Conservation (phyloP, 495 filamentous ascomycete species). For the Viridothelium virens region DNA sequence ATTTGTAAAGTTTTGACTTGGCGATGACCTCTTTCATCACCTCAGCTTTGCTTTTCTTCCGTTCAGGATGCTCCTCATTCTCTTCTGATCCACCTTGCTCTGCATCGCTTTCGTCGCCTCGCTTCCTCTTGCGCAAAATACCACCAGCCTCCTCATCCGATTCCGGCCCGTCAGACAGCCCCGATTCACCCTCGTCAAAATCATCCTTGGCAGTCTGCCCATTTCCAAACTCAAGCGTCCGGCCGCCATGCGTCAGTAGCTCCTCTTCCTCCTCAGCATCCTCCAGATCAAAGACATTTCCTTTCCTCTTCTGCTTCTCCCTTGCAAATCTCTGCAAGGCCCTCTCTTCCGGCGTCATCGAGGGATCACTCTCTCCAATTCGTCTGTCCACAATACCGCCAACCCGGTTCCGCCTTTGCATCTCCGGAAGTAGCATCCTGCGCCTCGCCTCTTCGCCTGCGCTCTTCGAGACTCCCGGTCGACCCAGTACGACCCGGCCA, state of each 20-base stretch:
- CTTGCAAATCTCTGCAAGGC: constrained; percentile 82
- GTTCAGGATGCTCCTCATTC: constrained; percentile 49
- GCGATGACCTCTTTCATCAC: constrained; percentile 96
- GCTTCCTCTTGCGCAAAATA: constrained; percentile 1
- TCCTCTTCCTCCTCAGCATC: constrained; percentile 59
- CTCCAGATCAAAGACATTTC: constrained; percentile 81
- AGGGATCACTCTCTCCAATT: constrained; percentile 92
- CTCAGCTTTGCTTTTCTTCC: constrained; percentile 88
- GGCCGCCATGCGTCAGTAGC: constrained; percentile 76
- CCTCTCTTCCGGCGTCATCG: constrained; percentile 88
- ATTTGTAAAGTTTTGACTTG: constrained; percentile 92
- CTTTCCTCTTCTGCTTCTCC: constrained; percentile 66
- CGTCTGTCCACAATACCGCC: constrained; percentile 88
- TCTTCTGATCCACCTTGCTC: constrained; percentile 37
- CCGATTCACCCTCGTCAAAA: constrained; percentile 55
- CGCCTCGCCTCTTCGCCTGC: constrained; percentile 79
- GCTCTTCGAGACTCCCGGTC: constrained; percentile 78
- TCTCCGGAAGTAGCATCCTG: constrained; percentile 73
- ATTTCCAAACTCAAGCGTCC: constrained; percentile 54
- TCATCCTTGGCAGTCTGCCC: constrained; percentile 55
- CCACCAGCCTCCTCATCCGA: constrained; percentile 46
- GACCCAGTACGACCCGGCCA: constrained; percentile 45
- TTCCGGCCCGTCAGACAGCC: constrained; percentile 27
- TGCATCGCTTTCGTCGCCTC: constrained; percentile 33
- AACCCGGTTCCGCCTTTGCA: constrained; percentile 78